A percentile compares a stretch with the other conserved stretches of the same genome.
Evolutionary conservation across 805 yeast genomes (phyloP).

Genomic region (Suhomyces sp.): DNA sequence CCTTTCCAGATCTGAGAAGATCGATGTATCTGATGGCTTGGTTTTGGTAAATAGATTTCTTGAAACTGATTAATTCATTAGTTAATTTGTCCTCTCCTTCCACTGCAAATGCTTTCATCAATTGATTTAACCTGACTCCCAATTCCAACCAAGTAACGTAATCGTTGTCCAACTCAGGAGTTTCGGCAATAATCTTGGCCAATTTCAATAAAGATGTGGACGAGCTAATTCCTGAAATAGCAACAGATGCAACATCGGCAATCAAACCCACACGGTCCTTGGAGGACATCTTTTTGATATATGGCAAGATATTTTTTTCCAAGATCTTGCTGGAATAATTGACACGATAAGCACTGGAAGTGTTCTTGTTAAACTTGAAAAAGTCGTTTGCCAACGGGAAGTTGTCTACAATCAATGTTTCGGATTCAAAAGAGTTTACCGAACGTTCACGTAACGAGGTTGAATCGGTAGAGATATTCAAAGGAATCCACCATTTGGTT

Average conservation of each 20-base stretch:
- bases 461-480: conserved; percentile 30
- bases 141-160: conserved; percentile 57
- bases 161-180: conserved; percentile 29
- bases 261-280: conserved; percentile 53
- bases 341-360: conserved; percentile 54
- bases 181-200: conserved; percentile 25
- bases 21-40: conserved; percentile 25
- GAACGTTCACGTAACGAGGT: conserved; percentile 1
- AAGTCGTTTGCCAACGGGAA: conserved; percentile 22
- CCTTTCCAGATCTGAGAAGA: conserved; percentile 16
- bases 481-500: conserved; percentile 59
- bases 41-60: conserved; percentile 27
- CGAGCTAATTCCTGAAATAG: conserved; percentile 42
- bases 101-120: conserved; percentile 31
- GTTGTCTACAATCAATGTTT: conserved; percentile 18
- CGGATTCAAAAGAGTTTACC: conserved; percentile 24
- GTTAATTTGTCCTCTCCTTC: conserved; percentile 16
- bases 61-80: conserved; percentile 29
- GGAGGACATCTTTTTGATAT: conserved; percentile 37
- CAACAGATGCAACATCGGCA: conserved; percentile 50
- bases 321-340: conserved; percentile 45
- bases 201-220: conserved; percentile 46
- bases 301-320: conserved; percentile 36
- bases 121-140: conserved; percentile 34
- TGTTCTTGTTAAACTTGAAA: conserved; percentile 49